Evolutionary conservation across 2,329 filamentous ascomycete genomes (phyloP), one percentile per base, ranked within the genome.

Genomic region (Mycosphaerelloides madeirae): DNA sequence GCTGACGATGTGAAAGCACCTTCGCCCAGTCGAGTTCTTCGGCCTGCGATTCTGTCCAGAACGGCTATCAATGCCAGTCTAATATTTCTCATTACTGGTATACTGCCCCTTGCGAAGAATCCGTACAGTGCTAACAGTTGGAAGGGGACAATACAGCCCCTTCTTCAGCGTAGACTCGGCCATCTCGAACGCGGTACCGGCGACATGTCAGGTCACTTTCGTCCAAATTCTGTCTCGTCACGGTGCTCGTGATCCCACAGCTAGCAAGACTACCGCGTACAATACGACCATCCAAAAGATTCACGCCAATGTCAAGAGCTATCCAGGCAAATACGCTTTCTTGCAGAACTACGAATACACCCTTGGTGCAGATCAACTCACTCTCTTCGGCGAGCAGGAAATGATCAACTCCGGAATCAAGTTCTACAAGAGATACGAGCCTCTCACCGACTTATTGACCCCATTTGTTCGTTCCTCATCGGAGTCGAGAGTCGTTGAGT

Each of bases 171-270:
- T 90, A 0, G 76, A 81, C 6, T 88, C 84, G 1, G 71, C 78
- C 2, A 78, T 87, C 39, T 71, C 79, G 13, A 56, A 74, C 6
- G 70, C 72, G 6, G 69, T 84, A 1, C 89, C 88, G 0, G 54
- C 70, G 1, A 73, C 72, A n/a, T 96, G 90, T 67, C 70, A 77
- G 11, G 69, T 91, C 55, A 91, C 83, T 2, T 91, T 95, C 65
- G 90, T 78, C 1, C 85, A 90, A 59, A 72, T 90, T 18, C 76
- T 96, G 37, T 89, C 87, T 16, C 81, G 90, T 2, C 90, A 96
- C 63, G 90, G 89, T 37, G 86, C 87, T 29, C 79, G 90, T 41
- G 85, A 87, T 61, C 90, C 90, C 1, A 95, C 89, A 0, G 59
- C 69, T 9, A 70, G 71, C 53, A 94, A 90, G 70, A 78, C 81